These are phyloP conservation scores for Reticulascus tulasneorum DNA, from an alignment of 2,329 filamentous ascomycete genomes.

Conservation along the genomic window DNA sequence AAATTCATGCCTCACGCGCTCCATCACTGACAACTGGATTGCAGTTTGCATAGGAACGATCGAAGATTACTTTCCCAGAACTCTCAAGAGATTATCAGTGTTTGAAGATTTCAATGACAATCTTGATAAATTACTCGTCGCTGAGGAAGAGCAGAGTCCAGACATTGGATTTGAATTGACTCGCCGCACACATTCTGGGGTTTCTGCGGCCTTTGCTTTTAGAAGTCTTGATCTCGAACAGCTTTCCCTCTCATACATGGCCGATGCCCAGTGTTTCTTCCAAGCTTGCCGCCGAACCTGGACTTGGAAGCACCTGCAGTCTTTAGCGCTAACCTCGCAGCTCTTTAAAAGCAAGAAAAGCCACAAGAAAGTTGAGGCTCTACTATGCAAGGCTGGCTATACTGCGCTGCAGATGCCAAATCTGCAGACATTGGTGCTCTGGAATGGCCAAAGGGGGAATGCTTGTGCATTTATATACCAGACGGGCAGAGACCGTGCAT, in stretches of 20 bases:
- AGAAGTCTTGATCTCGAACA: slow-evolving; percentile 23
- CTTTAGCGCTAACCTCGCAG: slow-evolving; percentile 28
- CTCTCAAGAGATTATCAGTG: slow-evolving; percentile 18
- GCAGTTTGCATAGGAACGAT: slow-evolving; percentile 8
- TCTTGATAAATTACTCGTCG: slow-evolving; percentile 12
- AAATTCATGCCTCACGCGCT: too few relatives aligned
- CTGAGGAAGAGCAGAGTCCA: not conserved
- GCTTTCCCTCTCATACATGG: slow-evolving; percentile 23
- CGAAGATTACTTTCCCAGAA: slow-evolving; percentile 14
- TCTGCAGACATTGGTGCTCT: slow-evolving; percentile 27
- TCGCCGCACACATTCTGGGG: slow-evolving; percentile 2
- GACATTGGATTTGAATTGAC: slow-evolving; percentile 8
- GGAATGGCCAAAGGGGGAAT: slow-evolving; percentile 23
- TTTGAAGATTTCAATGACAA: slow-evolving; percentile 23
- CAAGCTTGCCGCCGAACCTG: slow-evolving; percentile 16
- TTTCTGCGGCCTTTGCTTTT: slow-evolving; percentile 17
- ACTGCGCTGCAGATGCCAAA: slow-evolving; percentile 22
- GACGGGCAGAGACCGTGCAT: too few relatives aligned
- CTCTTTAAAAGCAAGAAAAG: slow-evolving; percentile 17
- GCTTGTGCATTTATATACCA: slow-evolving; percentile 31
- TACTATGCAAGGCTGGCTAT: slow-evolving; percentile 19
- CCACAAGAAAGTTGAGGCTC: slow-evolving; percentile 13
- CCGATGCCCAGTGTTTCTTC: slow-evolving; percentile 25
- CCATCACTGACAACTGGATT: not conserved
- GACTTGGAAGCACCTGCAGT: slow-evolving; percentile 23